A percentile compares a stretch with the other conserved stretches of the same genome.
Conservation (phyloP, 2,329 filamentous ascomycete genomes). For the Trichophyton mentagrophytes region DNA sequence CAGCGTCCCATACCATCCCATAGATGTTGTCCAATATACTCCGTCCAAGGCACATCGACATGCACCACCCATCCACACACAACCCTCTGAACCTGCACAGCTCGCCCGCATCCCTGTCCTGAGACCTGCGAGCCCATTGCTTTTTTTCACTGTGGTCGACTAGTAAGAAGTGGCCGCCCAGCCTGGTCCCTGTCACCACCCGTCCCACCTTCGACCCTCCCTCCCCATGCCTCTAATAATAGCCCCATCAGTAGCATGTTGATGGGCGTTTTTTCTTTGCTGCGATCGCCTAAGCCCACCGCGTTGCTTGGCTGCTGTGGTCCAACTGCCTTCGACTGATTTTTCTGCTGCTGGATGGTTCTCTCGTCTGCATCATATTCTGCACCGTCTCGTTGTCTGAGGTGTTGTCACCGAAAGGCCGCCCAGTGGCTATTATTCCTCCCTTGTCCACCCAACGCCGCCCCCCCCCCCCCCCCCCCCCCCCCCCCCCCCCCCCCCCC, state of each 20-base stretch:
- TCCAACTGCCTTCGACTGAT: neutral
- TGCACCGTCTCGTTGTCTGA: neutral
- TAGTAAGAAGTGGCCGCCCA: slow-evolving; percentile 4
- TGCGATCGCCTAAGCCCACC: neutral
- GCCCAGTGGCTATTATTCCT: neutral
- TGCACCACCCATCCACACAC: neutral
- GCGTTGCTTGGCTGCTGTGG: slow-evolving; percentile 2
- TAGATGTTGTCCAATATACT: neutral
- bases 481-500: too few relatives aligned
- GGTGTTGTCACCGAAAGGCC: neutral
- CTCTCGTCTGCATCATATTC: neutral
- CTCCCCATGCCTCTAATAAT: slow-evolving; percentile 5
- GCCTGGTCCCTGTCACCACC: slow-evolving; percentile 12
- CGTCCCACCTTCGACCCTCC: slow-evolving; percentile 9
- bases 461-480: neutral
- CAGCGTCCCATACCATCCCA: neutral
- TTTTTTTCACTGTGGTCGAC: slow-evolving; percentile 1
- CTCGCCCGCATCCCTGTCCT: slow-evolving; percentile 2
- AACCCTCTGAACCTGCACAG: neutral
- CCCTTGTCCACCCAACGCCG: neutral
- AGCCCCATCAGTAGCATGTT: slow-evolving; percentile 3
- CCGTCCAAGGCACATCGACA: neutral
- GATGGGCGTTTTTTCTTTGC: slow-evolving; percentile 1
- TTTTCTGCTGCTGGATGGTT: neutral
- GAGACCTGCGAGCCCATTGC: neutral